phyloP scores from a whole-genome alignment of 2,329 filamentous ascomycete species.

The Scortechinia acanthostroma region DNA sequence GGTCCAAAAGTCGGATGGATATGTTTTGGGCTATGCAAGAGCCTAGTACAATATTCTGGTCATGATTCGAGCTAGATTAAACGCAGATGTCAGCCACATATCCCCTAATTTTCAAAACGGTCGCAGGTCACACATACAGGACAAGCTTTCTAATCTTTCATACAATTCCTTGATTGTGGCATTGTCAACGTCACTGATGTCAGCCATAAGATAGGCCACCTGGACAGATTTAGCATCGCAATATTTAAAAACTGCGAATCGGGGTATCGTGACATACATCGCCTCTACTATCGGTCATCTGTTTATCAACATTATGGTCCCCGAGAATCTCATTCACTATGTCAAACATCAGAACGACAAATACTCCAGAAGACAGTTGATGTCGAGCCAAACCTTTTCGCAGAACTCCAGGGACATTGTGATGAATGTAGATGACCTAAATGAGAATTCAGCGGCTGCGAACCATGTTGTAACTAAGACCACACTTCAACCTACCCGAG shows the following conservation, averaged over 20 bases:
- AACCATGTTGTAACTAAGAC: not conserved
- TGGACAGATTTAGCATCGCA: slow-evolving; percentile 15
- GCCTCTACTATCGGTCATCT: slow-evolving; percentile 91
- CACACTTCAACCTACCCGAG: slow-evolving; percentile 51
- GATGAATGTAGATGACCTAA: slow-evolving; percentile 87
- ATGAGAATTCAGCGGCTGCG: not conserved
- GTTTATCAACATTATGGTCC: slow-evolving; percentile 97
- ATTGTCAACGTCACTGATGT: slow-evolving; percentile 79
- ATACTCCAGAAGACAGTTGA: slow-evolving; percentile 6
- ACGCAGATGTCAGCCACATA: not conserved
- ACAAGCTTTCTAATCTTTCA: slow-evolving; percentile 72
- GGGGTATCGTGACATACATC: slow-evolving; percentile 46
- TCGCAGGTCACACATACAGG: slow-evolving; percentile 54
- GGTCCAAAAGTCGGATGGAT: too few relatives aligned
- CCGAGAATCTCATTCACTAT: slow-evolving; percentile 87
- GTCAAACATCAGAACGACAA: slow-evolving; percentile 8
- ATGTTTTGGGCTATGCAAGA: not conserved
- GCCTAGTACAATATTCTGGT: slow-evolving; percentile 1
- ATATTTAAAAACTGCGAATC: not conserved
- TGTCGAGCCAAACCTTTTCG: slow-evolving; percentile 72
- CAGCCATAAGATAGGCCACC: slow-evolving; percentile 94
- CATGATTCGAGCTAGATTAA: slow-evolving; percentile 2
- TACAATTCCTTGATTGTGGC: slow-evolving; percentile 80
- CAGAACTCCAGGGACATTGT: slow-evolving; percentile 91
- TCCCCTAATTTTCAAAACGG: too few relatives aligned